Evolutionary conservation across 305 asterid species (phyloP), one percentile per base, ranked within the genome.

Genomic region (Vinca major): DNA sequence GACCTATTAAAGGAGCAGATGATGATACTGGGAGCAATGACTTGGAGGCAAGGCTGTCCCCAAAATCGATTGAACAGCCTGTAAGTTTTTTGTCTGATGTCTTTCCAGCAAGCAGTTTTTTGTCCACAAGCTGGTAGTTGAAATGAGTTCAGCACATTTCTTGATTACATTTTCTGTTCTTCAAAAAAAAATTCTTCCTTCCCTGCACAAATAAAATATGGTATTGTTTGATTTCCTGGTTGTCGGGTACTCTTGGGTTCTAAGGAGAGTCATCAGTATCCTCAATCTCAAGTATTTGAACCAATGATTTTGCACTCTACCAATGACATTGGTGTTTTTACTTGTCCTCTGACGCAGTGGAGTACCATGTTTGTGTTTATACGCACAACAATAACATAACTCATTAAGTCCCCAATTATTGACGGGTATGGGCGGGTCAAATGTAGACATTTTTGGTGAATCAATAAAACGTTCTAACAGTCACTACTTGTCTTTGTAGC

Each of bases 11-110:
- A 26, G 39, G 20, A 4, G 17, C 17, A 70, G 78, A 77, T 67
- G 69, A 67, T 45, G 83, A 67, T 69, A 69, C 66, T 48, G 73
- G 56, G 68, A 72, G 67, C 62, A 54, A 78, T 62, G 66, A 41
- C 45, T 63, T 48, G 58, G 65, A 77, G 61, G 65, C 71, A 56
- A 63, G 75, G 66, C 77, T 70, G 57, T 77, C 88, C 71, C 72
- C 83, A 57, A 75, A 75, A 71, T 73, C 76, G 77, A 75, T 53
- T 78, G 79, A 80, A 75, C 84, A 80, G 71, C 88, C 83, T 76
- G 89, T 85, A 80, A 86, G 90, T 77, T n/a, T 8, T 64, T 16
- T 54, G 13, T 56, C 54, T 61, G 36, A 5, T 44, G 20, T 73
- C 33, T 51, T 67, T 41, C 13, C 45, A 12, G 44, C 45, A 13